Evolutionary conservation across 1,284 basidiomycete genomes (phyloP).

Genomic region (Boletellus sp.): DNA sequence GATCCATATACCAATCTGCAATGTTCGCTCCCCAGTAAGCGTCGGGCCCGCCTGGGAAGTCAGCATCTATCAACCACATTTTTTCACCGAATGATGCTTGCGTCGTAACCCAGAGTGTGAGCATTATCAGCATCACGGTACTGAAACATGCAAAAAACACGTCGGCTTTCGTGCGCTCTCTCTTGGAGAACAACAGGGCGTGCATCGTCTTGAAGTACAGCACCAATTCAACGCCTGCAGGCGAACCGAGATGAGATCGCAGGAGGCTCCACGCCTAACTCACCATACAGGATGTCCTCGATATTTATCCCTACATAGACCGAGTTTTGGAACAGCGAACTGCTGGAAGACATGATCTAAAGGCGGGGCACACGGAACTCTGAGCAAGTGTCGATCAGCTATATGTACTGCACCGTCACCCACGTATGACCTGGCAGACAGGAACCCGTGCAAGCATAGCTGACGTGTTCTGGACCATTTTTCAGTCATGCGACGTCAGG

Average conservation of each 20-base stretch:
- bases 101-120: constrained; percentile 22
- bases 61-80: constrained; percentile 21
- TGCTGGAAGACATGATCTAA: constrained; percentile 16
- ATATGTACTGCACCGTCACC: constrained; percentile 4
- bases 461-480: too few relatives aligned
- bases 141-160: constrained; percentile 23
- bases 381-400: background rate
- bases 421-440: background rate
- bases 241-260: background rate
- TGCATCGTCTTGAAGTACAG: constrained; percentile 24
- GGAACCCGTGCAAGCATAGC: too few relatives aligned
- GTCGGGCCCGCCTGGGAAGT: constrained; percentile 15
- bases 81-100: constrained; percentile 23
- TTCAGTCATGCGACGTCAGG: too few relatives aligned
- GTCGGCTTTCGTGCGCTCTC: constrained; percentile 1
- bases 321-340: constrained; percentile 18
- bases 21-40: constrained; percentile 16
- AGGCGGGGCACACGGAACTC: too few relatives aligned
- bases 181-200: constrained; percentile 6
- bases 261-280: background rate
- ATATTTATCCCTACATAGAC: constrained; percentile 27
- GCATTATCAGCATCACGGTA: constrained; percentile 21
- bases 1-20: constrained; percentile 24
- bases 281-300: constrained; percentile 25
- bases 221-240: constrained; percentile 22